These are phyloP conservation scores for Fusarium miscanthi DNA, from an alignment of 2,329 filamentous ascomycete species.

Conservation along the genomic window DNA sequence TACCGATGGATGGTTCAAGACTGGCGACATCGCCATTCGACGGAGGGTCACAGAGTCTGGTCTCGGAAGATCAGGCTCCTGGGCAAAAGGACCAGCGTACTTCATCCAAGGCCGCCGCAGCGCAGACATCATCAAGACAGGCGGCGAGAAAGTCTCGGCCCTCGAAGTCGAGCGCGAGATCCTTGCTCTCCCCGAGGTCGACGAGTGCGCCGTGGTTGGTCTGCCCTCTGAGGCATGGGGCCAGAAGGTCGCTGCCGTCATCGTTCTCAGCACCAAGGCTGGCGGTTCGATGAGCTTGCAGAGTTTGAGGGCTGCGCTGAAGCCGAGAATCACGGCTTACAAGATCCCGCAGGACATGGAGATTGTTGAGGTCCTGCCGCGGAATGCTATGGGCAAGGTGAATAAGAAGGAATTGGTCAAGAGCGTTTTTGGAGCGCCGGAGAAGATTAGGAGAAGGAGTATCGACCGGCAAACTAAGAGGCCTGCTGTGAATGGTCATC, in stretches of 20 bases:
- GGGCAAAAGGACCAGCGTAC: conserved; percentile 77
- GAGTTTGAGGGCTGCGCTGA: conserved; percentile 83
- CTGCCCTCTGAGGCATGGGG: conserved; percentile 91
- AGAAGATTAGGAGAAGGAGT: conserved; percentile 12
- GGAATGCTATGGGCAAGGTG: conserved; percentile 98
- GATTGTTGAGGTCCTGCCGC: conserved; percentile 80
- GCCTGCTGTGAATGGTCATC: background rate
- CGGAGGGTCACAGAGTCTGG: conserved; percentile 57
- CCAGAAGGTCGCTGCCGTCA: conserved; percentile 89
- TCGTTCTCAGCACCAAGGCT: conserved; percentile 74
- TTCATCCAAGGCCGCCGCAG: conserved; percentile 90
- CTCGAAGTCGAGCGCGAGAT: conserved; percentile 95
- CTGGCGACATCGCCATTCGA: conserved; percentile 9
- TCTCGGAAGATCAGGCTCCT: conserved; percentile 55
- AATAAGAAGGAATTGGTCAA: conserved; percentile 75
- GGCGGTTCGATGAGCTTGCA: conserved; percentile 69
- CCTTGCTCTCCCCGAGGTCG: conserved; percentile 80
- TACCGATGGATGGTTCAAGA: conserved; percentile 13
- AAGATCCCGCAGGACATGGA: conserved; percentile 94
- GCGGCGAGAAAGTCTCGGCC: conserved; percentile 90
- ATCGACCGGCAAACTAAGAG: background rate
- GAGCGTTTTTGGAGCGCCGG: conserved; percentile 59
- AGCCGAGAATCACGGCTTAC: conserved; percentile 80
- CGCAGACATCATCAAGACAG: conserved; percentile 97
- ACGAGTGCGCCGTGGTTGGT: conserved; percentile 88